phyloP scores from a whole-genome alignment of 2,329 filamentous ascomycete genomes.

The Fusarium pininemorale region DNA sequence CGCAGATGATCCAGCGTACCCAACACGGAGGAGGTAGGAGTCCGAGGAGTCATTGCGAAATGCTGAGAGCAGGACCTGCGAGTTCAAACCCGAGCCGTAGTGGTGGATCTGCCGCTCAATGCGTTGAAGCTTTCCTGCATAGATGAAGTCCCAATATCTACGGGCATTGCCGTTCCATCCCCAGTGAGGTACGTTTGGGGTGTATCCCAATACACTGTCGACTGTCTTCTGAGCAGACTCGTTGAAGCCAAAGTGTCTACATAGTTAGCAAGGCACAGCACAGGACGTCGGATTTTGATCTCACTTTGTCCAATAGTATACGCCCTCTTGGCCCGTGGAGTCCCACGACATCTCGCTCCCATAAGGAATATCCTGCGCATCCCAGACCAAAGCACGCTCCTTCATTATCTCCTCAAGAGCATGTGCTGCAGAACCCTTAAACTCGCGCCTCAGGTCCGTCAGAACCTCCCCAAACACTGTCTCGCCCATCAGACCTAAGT shows the following conservation, averaged over 20 bases:
- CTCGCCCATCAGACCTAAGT: slow-evolving; percentile 67
- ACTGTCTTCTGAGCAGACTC: slow-evolving; percentile 59
- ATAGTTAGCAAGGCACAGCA: background rate
- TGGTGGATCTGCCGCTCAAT: slow-evolving; percentile 63
- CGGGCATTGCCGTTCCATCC: slow-evolving; percentile 70
- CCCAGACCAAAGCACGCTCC: slow-evolving; percentile 59
- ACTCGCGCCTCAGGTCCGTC: slow-evolving; percentile 59
- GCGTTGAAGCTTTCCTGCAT: slow-evolving; percentile 53
- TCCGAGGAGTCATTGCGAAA: slow-evolving; percentile 59
- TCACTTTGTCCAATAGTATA: slow-evolving; percentile 66
- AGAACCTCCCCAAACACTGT: slow-evolving; percentile 65
- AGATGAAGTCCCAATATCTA: slow-evolving; percentile 68
- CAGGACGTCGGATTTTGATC: fast-evolving
- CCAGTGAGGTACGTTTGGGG: slow-evolving; percentile 68
- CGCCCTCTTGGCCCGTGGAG: slow-evolving; percentile 68
- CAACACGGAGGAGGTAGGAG: slow-evolving; percentile 61
- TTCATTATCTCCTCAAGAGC: slow-evolving; percentile 58
- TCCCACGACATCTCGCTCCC: slow-evolving; percentile 72
- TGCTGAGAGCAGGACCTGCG: slow-evolving; percentile 61
- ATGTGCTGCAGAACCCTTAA: slow-evolving; percentile 49
- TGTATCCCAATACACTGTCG: slow-evolving; percentile 64
- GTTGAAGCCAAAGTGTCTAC: slow-evolving; percentile 59
- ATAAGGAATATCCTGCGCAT: slow-evolving; percentile 61
- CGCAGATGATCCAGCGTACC: slow-evolving; percentile 62
- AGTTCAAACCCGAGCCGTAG: slow-evolving; percentile 68